These are phyloP conservation scores for Gaeumannomyces sp. DNA, from an alignment of 2,329 filamentous ascomycete genomes.

Conservation along the genomic window DNA sequence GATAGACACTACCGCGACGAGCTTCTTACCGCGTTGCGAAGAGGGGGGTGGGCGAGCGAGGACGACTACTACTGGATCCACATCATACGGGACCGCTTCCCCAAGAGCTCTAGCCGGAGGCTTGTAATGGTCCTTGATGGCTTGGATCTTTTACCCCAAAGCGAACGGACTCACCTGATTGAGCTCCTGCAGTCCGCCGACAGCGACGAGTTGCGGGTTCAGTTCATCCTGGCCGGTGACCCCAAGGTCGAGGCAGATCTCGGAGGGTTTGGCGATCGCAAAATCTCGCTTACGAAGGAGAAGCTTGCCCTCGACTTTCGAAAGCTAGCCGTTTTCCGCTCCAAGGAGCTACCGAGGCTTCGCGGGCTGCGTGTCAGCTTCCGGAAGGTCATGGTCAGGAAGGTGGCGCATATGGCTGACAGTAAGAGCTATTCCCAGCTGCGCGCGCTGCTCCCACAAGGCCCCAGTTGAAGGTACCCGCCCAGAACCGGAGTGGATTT, in stretches of 20 bases:
- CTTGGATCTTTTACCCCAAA: background rate
- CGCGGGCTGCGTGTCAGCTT: background rate
- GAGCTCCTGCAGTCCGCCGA: background rate
- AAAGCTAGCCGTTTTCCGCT: background rate
- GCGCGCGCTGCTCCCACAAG: background rate
- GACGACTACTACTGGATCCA: background rate
- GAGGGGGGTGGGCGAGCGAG: background rate
- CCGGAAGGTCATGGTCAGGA: background rate
- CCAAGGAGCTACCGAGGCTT: constrained; percentile 5
- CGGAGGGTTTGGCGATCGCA: background rate
- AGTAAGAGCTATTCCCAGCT: background rate
- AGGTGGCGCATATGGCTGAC: constrained; percentile 7
- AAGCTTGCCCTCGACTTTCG: constrained; percentile 2
- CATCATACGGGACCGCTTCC: constrained; percentile 3
- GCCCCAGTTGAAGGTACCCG: no score
- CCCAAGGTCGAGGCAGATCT: background rate
- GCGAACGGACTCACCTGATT: background rate
- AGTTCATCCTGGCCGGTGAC: background rate
- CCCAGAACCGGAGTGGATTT: no score
- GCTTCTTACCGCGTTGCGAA: background rate
- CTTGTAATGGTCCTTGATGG: constrained; percentile 7
- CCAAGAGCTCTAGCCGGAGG: constrained; percentile 1
- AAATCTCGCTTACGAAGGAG: constrained; percentile 4
- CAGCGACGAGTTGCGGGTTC: background rate
- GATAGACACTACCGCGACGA: constrained; percentile 9